phyloP scores from a whole-genome alignment of 1,284 basidiomycete genomes.

The Malassezia furfur region DNA sequence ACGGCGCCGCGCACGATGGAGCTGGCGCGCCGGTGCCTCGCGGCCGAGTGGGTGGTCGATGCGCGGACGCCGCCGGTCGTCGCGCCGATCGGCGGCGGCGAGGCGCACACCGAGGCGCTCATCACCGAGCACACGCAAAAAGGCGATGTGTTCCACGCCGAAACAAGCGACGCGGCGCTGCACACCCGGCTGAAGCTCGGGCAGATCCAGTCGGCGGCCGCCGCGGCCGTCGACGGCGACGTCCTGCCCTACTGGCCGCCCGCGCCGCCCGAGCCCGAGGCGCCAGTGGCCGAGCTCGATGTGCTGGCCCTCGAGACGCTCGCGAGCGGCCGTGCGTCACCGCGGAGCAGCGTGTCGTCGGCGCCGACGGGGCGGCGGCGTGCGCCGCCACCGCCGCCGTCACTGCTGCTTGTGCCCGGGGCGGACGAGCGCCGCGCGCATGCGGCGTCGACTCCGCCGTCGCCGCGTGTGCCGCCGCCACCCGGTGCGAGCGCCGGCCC shows the following conservation, averaged over 20 bases:
- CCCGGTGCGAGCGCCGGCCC: no score
- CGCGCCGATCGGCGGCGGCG: slow-evolving; percentile 26
- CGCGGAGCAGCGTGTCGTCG: not conserved
- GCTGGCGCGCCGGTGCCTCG: slow-evolving; percentile 73
- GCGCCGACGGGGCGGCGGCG: not conserved
- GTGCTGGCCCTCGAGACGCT: not conserved
- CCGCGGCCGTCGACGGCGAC: not conserved
- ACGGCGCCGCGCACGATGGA: slow-evolving; percentile 70
- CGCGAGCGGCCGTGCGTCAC: not conserved
- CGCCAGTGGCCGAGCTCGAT: not conserved
- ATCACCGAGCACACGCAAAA: not conserved
- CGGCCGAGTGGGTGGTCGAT: slow-evolving; percentile 28
- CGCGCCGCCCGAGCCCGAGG: not conserved
- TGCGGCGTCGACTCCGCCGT: no score
- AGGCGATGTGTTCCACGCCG: not conserved
- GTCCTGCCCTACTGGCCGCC: not conserved
- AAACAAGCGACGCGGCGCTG: slow-evolving; percentile 1
- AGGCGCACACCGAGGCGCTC: slow-evolving; percentile 10
- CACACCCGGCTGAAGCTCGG: slow-evolving; percentile 1
- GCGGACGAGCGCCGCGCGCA: no score
- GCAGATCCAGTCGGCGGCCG: slow-evolving; percentile 10
- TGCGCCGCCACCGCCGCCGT: not conserved
- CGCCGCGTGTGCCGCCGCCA: no score
- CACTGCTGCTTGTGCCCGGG: not conserved
- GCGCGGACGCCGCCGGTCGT: slow-evolving; percentile 18